Evolutionary conservation across 1,284 basidiomycete genomes (phyloP).

Genomic region (Sutorius eximius): DNA sequence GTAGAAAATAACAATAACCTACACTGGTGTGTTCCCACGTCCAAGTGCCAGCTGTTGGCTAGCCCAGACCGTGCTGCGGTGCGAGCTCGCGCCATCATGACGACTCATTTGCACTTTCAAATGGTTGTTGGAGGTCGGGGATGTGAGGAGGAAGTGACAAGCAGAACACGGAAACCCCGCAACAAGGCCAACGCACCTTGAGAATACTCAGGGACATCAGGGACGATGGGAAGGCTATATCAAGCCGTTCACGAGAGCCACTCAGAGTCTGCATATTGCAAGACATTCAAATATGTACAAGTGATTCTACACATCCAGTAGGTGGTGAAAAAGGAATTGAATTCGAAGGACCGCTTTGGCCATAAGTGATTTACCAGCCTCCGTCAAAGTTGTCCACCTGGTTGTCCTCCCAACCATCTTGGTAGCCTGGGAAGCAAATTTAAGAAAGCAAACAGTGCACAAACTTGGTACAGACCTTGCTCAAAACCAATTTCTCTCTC

Average conservation of each 20-base stretch:
- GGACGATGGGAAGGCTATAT: neutral
- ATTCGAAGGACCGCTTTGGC: neutral
- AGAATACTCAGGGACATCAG: conserved; percentile 1
- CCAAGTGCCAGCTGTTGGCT: neutral
- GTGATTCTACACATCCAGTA: conserved; percentile 21
- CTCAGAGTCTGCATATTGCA: neutral
- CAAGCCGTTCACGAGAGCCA: neutral
- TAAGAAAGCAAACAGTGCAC: conserved; percentile 9
- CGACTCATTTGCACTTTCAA: conserved; percentile 11
- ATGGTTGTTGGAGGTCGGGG: neutral
- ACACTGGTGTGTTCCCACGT: conserved; percentile 1
- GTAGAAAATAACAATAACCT: conserved; percentile 1
- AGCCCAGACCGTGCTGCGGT: neutral
- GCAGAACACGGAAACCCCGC: neutral
- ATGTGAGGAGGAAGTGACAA: neutral
- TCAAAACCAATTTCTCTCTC: conserved; percentile 41
- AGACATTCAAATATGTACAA: conserved; percentile 12
- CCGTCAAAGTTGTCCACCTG: neutral
- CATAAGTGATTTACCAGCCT: conserved; percentile 10
- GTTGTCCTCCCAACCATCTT: conserved; percentile 18
- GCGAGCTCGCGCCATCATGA: neutral
- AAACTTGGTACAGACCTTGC: conserved; percentile 32
- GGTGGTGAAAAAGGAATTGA: neutral
- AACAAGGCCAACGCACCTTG: neutral
- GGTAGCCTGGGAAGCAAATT: conserved; percentile 18